These are phyloP conservation scores for Pulveroboletus sp. DNA, from an alignment of 768 basidiomycete species.

Conservation along the genomic window DNA sequence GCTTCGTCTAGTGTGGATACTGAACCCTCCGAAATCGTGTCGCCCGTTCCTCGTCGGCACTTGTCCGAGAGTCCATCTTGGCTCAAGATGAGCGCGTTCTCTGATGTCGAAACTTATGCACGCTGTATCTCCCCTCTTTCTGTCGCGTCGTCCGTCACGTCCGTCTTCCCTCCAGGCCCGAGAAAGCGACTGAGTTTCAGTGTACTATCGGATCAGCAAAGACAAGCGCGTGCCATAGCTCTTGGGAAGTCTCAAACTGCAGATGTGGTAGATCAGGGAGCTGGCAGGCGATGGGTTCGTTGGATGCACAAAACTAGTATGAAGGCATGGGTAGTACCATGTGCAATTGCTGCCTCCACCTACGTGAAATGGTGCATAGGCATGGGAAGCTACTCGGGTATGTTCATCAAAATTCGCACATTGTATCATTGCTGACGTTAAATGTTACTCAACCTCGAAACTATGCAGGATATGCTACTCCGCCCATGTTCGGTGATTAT, in stretches of 20 bases:
- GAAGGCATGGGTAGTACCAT: slow-evolving; percentile 56
- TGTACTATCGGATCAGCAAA: slow-evolving; percentile 37
- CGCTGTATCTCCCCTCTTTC: slow-evolving; percentile 45
- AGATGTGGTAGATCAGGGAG: slow-evolving; percentile 29
- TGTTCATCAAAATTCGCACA: slow-evolving; percentile 18
- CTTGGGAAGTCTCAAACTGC: slow-evolving; percentile 13
- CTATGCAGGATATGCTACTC: slow-evolving; percentile 53
- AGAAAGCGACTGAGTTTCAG: slow-evolving; percentile 37
- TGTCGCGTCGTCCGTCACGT: slow-evolving; percentile 25
- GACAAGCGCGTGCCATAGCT: slow-evolving; percentile 10
- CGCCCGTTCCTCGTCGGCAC: slow-evolving; percentile 65
- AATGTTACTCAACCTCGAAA: background rate
- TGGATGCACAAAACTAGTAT: slow-evolving; percentile 75
- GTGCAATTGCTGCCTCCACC: slow-evolving; percentile 46
- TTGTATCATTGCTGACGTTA: background rate
- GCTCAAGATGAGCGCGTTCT: slow-evolving; percentile 43
- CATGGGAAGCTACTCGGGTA: slow-evolving; percentile 80
- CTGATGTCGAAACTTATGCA: slow-evolving; percentile 38
- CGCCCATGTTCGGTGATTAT: slow-evolving; percentile 89
- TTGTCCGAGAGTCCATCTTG: slow-evolving; percentile 56
- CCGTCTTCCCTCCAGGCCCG: slow-evolving; percentile 20
- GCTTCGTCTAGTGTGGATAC: slow-evolving; percentile 16
- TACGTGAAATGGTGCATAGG: slow-evolving; percentile 68
- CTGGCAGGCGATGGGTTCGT: slow-evolving; percentile 61
- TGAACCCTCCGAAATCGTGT: slow-evolving; percentile 45